Evolutionary conservation across 305 asterid genomes (phyloP), one percentile per base, ranked within the genome.

Genomic region (Fraxinus sp.): DNA sequence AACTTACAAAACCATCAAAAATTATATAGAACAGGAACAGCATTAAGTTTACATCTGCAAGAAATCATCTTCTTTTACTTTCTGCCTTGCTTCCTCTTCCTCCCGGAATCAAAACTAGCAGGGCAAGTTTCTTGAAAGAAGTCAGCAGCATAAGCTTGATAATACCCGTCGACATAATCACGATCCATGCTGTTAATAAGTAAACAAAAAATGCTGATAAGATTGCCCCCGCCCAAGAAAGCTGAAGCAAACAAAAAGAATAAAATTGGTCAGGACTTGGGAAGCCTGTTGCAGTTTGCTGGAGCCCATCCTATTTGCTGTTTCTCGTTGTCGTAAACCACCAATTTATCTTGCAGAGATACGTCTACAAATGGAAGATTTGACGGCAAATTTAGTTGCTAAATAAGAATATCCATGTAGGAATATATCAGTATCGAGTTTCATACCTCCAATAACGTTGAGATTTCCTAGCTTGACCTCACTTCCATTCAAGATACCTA

Each of bases 371-470:
- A 81, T 32, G 2, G 5, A 79, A 76, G 71, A 10, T 62, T 64
- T 77, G 22, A 9, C 73, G 11, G 73, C 41, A 62, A 35, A 68
- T 83, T 81, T 88, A 75, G 82, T 74, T n/a, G 78, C 18, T 28
- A 70, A 22, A 37, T 78, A 16, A 30, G 37, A 76, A 39, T 22
- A 20, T 59, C 26, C 24, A 59, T 26, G 35, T 26, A 2, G 36
- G 36, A n/a, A 28, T 5, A 28, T 35, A 24, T 68, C 20, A 26
- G 39, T 66, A 11, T 68, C 11, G 20, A 68, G 37, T 11, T 26
- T 77, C 83, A 13, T 86, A 95, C 99, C 99, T 92, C 99, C 99
- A 57, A 95, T 89, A 71, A 95, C 74, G 59, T 93, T 94, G 59
- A 83, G 72, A 77, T 86, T 66, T 39, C 85, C 92, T 33, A 95